Evolutionary conservation across 2,329 filamentous ascomycete genomes (phyloP), one percentile per base, ranked within the genome.

Genomic region (Gyromitra esculenta): DNA sequence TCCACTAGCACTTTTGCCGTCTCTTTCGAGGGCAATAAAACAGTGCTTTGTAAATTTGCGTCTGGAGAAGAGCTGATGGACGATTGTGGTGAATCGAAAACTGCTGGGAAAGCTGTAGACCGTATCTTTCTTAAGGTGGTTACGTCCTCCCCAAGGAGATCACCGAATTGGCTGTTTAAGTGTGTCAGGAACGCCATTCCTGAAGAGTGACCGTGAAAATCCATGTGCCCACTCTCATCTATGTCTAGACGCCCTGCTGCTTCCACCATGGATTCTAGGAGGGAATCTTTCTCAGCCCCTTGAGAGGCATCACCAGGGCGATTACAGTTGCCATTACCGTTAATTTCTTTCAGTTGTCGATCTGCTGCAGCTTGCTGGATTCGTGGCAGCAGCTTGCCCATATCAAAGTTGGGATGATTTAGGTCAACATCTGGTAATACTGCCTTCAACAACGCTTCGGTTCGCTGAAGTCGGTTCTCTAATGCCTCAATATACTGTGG

Each of bases 191-290:
- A 99, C 78, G 95, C 93, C 56, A 94, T 88, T 1, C 95, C 94
- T 0, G 96, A 98, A 0, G 95, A 97, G 79, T 92, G 92, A 62
- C 96, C 96, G 82, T 97, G 93, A 81, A 97, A 99, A 83, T 98
- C 94, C 90, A 94, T 97, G 50, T 79, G 77, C 54, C 95, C 95
- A 81, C 91, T 90, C 80, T 98, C 95, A 81, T 97, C 94, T 43
- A 98, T 87, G 81, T 98, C 95, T 18, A 99, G 87, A 82, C 94
- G 92, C 45, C 95, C 96, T 1, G 95, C 93, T 54, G 92, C 92
- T 82, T 95, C 92, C 74, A 98, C 94, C 95, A 99, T 98, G 37
- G 94, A 97, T 82, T 95, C 91, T 35, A 99, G 86, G 79, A 95
- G 89, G 9, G 89, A 89, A 79, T 95, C 93, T 57, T 90, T 87